phyloP scores from a whole-genome alignment of 306 rosid species.

The Psophocarpus tetragonolobus region DNA sequence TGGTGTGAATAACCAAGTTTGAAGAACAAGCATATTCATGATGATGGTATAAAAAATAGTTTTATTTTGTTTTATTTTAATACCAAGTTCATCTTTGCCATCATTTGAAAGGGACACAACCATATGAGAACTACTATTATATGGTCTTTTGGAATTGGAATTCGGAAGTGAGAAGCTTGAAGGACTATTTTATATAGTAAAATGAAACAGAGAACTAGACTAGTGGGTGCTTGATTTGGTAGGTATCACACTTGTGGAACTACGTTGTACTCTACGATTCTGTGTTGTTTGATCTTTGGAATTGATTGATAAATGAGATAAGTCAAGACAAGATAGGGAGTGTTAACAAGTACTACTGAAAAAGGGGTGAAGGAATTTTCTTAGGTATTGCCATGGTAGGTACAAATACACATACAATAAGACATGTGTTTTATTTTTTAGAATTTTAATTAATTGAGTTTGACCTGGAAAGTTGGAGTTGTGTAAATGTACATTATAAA shows the following conservation, averaged over 20 bases:
- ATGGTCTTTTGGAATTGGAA: constrained; percentile 8
- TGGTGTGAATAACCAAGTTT: no score
- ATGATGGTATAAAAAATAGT: no score
- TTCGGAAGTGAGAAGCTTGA: background rate
- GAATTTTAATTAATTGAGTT: constrained; percentile 15
- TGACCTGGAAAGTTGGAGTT: constrained; percentile 8
- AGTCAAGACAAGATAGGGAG: no score
- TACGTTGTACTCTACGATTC: background rate
- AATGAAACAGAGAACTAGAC: background rate
- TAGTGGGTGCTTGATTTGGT: background rate
- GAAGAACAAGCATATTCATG: no score
- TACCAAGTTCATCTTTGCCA: background rate
- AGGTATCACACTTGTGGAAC: no score
- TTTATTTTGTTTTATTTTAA: no score
- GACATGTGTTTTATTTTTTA: background rate
- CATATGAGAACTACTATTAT: background rate
- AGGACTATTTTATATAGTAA: background rate
- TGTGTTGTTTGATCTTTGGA: background rate
- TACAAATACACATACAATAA: background rate
- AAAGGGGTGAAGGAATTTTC: background rate
- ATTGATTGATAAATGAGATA: no score
- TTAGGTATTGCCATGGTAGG: background rate
- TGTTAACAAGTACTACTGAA: background rate
- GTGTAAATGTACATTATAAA: constrained; percentile 2
- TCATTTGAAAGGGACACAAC: background rate